A percentile compares a stretch with the other conserved stretches of the same genome.
Conservation (phyloP, 2,329 filamentous ascomycete species). For the Fusarium sp. region DNA sequence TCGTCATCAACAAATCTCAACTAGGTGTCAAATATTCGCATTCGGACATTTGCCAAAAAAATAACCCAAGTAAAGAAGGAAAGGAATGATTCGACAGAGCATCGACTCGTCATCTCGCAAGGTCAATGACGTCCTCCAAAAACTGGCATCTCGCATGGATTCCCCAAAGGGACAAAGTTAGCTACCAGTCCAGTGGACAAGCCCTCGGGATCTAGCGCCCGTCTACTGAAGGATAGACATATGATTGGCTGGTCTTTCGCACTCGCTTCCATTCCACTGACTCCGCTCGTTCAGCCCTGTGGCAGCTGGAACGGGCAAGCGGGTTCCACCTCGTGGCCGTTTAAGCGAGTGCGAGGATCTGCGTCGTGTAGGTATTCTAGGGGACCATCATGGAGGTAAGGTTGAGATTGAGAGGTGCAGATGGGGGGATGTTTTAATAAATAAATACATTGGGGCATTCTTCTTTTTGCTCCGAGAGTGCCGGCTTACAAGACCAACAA, state of each 20-base stretch:
- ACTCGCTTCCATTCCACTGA: constrained; percentile 14
- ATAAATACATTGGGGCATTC: not conserved
- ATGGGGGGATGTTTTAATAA: not conserved
- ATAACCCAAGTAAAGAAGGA: not conserved
- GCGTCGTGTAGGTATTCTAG: not conserved
- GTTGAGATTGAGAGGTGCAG: not conserved
- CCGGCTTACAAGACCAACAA: not conserved
- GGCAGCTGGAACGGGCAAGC: not conserved
- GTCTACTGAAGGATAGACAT: constrained; percentile 1
- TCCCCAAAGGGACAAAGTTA: constrained; percentile 21
- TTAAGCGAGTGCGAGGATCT: constrained; percentile 26
- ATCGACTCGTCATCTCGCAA: constrained; percentile 30
- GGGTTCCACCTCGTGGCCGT: constrained; percentile 10
- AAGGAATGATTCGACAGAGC: not conserved
- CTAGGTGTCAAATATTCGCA: constrained; percentile 10
- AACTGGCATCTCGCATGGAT: constrained; percentile 19
- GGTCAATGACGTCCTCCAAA: constrained; percentile 12
- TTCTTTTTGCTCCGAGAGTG: not conserved
- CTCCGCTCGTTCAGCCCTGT: constrained; percentile 27
- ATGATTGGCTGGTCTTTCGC: constrained; percentile 19
- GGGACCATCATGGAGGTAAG: not conserved
- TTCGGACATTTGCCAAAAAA: not conserved
- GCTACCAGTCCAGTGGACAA: not conserved
- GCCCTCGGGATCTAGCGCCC: constrained; percentile 17
- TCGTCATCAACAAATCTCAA: not conserved